Evolutionary conservation across 163 green algal species (phyloP).

Genomic region (Scenedesmus sp.): DNA sequence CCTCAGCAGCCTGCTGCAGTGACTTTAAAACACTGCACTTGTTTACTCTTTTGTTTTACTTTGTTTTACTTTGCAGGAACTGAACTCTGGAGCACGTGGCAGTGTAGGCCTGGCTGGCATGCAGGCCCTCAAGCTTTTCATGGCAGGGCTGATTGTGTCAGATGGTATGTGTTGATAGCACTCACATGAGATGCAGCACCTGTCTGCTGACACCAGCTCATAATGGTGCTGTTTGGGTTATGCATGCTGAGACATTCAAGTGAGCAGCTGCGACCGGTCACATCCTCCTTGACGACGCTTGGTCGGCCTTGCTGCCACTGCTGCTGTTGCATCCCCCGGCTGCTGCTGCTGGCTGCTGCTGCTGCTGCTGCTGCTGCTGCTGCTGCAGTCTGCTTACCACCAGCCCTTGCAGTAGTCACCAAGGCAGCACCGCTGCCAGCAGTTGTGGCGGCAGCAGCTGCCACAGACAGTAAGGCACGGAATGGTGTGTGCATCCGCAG

Average conservation of each 20-base stretch:
- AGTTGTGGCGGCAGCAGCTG: neutral
- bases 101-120: constrained; percentile 63
- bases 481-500: neutral
- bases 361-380: neutral
- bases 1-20: neutral
- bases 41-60: neutral
- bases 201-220: neutral
- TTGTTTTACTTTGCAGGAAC: constrained; percentile 53
- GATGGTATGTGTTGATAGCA: too few species aligned
- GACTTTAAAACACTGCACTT: neutral
- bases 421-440: neutral
- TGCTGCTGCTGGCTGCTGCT: neutral
- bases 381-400: constrained; percentile 14
- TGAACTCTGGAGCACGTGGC: constrained; percentile 2
- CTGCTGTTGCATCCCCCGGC: neutral
- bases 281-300: neutral
- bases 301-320: too few species aligned
- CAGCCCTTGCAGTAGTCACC: neutral
- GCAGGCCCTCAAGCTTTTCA: constrained; percentile 65
- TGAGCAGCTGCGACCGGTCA: neutral
- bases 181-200: neutral
- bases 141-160: constrained; percentile 71
- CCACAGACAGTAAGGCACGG: neutral
- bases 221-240: neutral
- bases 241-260: neutral